Base-by-base conservation (phyloP, 1,284 basidiomycete genomes). In the Wallemia mellicola region DNA sequence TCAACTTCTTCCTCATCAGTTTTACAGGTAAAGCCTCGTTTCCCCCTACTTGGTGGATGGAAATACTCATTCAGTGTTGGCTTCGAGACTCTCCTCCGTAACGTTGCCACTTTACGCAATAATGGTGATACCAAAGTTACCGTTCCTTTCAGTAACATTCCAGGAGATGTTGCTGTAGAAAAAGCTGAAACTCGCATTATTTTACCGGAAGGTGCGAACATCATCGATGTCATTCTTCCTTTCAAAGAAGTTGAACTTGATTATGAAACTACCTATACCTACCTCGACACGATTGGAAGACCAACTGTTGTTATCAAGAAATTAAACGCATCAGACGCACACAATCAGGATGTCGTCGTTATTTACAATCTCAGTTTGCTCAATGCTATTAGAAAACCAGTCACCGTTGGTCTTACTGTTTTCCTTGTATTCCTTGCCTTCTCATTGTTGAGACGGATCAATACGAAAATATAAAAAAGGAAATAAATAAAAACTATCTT, bases 21-120 rank as follows among this genome's bases (percentile, higher is more conserved):
- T 11, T 73, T 95, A 48, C 88, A 96, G 66, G 68, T 98, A 56
- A 76, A 76, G 56, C 92, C 94, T 0, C 78, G 94, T 33, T 99
- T 91, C 69, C 94, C 94, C 7, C 67, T 99, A 26, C 71, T 96
- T 62, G 94, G 94, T 27, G 89, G 92, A 22, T 99, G 94, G 94
- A 96, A 95, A 69, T 98, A 94, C 71, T 79, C 76, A 54, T 98
- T 92, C 72, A 87, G 83, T 2, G 75, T 96, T 14, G 94, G 94
- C 1, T 99, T 83, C 77, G 88, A 96, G 66, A 75, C 82, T 9
- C 82, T 86, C 24, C 73, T 94, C 56, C 73, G 70, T n/a, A 82
- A 88, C 66, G 81, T 76, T 32, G 77, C 75, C 62, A 81, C 76
- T 67, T 77, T 82, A 64, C 71, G 70, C 64, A 72, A 69, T 61